Evolutionary conservation across 2,329 filamentous ascomycete genomes (phyloP), one percentile per base, ranked within the genome.

Genomic region (Zasmidium citrigriseum): DNA sequence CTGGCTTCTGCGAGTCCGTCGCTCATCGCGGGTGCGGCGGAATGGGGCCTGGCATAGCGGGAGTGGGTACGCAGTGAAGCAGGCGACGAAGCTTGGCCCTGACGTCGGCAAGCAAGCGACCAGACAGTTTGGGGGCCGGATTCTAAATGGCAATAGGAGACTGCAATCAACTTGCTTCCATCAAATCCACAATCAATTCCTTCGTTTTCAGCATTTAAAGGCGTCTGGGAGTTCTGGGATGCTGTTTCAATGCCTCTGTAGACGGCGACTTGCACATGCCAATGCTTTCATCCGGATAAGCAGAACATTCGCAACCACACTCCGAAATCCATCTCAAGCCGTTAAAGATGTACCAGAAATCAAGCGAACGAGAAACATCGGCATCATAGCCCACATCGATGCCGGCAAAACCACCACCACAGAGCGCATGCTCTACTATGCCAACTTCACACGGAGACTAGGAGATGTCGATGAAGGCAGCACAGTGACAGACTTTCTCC

Each of bases 361-460:
- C 47, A 27, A 27, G 10, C 55, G 85, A 68, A 95, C 93, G 52
- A 84, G 93, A 67, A 99, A 99, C 72, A 97, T 99, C 72, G 95
- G 95, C 61, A 98, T 99, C 67, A 97, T 99, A 74, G 95, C 95
- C 59, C 95, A 99, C 75, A 96, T 99, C 64, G 95, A 98, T 86
- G 95, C 95, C 57, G 95, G 95, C 9, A 99, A 99, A 81, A 99
- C 95, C 1, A 98, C 95, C 0, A 99, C 95, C 0, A 98, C 95
- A 2, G 95, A 99, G 85, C 92, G 95, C 58, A 98, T 98, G 93
- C 89, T 99, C 70, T 98, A 92, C 72, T 96, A 97, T 71, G 96
- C 91, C 73, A 93, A 95, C 50, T 87, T 93, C 62, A 96, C 93
- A 10, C 83, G 90, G 64, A 83, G 93, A 74, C 86, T 97, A 70